These are phyloP conservation scores for Nothomitra cinnamomea DNA, from an alignment of 2,329 filamentous ascomycete genomes.

Conservation along the genomic window DNA sequence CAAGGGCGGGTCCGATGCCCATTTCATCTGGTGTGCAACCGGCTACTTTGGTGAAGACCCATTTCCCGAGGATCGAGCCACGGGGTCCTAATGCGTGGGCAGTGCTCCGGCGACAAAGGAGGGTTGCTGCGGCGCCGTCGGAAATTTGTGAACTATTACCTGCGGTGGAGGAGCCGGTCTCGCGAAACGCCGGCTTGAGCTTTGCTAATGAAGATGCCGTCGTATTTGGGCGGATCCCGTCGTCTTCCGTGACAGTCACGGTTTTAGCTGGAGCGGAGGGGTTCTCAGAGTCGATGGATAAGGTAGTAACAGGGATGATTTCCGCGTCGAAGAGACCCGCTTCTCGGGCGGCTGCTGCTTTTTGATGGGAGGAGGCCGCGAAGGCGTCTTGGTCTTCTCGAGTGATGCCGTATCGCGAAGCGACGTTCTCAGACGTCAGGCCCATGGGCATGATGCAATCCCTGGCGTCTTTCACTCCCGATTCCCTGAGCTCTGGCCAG, in stretches of 20 bases:
- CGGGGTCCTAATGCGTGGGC: neutral
- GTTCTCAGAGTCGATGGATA: too few relatives aligned
- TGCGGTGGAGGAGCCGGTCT: neutral
- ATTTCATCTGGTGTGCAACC: conserved; percentile 1
- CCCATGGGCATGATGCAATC: conserved; percentile 4
- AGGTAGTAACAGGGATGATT: neutral
- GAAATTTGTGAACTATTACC: conserved; percentile 9
- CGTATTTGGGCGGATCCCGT: neutral
- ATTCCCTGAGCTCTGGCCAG: neutral
- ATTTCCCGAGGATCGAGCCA: neutral
- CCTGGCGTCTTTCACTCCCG: neutral
- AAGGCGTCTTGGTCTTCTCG: conserved; percentile 3
- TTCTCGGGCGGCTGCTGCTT: neutral
- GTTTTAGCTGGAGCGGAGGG: too few relatives aligned
- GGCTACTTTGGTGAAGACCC: neutral
- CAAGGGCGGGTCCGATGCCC: conserved; percentile 3
- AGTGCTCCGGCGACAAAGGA: neutral
- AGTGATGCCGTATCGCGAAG: neutral
- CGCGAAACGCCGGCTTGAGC: neutral
- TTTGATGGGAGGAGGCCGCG: neutral
- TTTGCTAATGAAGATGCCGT: neutral
- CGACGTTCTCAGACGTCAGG: conserved; percentile 2
- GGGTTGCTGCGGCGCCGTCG: neutral
- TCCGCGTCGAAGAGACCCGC: conserved; percentile 2
- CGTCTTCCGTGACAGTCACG: conserved; percentile 2